Evolutionary conservation across 2,329 filamentous ascomycete species (phyloP).

Genomic region (Apiospora aurea): DNA sequence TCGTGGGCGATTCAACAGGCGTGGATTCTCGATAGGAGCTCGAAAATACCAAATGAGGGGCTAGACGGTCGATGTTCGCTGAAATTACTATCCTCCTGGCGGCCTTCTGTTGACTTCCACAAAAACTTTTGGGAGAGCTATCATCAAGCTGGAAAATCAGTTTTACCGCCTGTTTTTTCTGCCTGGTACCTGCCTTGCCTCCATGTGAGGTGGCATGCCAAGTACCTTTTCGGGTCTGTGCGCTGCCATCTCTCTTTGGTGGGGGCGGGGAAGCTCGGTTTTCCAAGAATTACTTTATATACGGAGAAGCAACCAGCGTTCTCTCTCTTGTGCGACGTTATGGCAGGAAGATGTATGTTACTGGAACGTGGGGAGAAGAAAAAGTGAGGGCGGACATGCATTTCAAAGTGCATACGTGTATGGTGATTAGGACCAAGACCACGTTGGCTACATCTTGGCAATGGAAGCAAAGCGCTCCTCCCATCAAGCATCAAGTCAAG

Average conservation of each 20-base stretch:
- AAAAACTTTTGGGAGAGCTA: constrained; percentile 26
- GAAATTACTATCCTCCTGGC: constrained; percentile 18
- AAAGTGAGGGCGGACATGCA: background rate
- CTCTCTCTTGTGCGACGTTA: background rate
- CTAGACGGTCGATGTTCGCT: constrained; percentile 19
- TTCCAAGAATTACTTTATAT: background rate
- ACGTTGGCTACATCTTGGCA: background rate
- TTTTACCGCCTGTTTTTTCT: constrained; percentile 25
- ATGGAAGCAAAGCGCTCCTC: background rate
- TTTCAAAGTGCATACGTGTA: background rate
- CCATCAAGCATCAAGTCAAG: background rate
- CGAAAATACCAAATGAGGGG: constrained; percentile 21
- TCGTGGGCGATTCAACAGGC: background rate
- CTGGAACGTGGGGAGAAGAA: background rate
- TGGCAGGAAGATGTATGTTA: background rate
- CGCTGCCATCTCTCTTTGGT: constrained; percentile 6
- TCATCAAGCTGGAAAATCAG: constrained; percentile 24
- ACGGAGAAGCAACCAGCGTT: background rate
- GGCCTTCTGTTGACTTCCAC: constrained; percentile 25
- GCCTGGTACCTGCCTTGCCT: constrained; percentile 14
- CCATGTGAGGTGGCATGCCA: background rate
- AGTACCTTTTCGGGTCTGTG: constrained; percentile 20
- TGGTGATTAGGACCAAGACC: background rate
- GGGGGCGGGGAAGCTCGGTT: constrained; percentile 8
- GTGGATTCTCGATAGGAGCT: constrained; percentile 17